Base-by-base conservation (phyloP, 129 eudicot species). In the Flaveria sonorensis region DNA sequence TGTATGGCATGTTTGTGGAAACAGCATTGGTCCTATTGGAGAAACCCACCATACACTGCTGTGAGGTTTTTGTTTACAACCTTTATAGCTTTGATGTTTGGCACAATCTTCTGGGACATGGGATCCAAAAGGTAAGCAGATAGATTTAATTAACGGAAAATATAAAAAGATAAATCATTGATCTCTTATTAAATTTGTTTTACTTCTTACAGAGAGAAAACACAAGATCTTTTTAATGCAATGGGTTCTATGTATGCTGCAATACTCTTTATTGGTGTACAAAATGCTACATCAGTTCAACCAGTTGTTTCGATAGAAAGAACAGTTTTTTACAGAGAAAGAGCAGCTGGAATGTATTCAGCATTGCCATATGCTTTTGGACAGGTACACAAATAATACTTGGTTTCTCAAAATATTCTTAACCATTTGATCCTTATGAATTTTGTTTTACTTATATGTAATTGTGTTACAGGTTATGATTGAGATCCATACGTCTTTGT, bases 281-380 rank as follows among this genome's bases (percentile, higher is more conserved):
- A 87, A 79, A 90, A 90, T 73, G 84, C 94, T 63, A 62, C 89
- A n/a, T 71, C 96, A 7, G 90, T 92, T 62, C 96, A 90, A 76
- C 96, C 98, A 16, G 90, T 92, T 53, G 92, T 92, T 55, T 88
- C 92, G 64, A 76, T 90, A 19, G 98, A 92, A 84, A 87, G 96
- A 80, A 90, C 98, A 0, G 98, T 92, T 16, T 92, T 92, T 60
- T 92, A 92, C 68, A 86, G 98, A 72, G 98, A 92, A 92, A 80
- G 95, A 85, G 98, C 98, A n/a, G 94, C 98, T 24, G 96, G 98
- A 63, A 90, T 92, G 98, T 92, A 90, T 77, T 92, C 98, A 47
- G 94, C 98, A 81, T 71, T 90, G 60, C 96, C 98, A 51, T 92
- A 92, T 72, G 98, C 98, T 62, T 87, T 92, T 51, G 96, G 84